phyloP scores from a whole-genome alignment of 192 early-diverging fungal species.

The Diversispora eburnea region DNA sequence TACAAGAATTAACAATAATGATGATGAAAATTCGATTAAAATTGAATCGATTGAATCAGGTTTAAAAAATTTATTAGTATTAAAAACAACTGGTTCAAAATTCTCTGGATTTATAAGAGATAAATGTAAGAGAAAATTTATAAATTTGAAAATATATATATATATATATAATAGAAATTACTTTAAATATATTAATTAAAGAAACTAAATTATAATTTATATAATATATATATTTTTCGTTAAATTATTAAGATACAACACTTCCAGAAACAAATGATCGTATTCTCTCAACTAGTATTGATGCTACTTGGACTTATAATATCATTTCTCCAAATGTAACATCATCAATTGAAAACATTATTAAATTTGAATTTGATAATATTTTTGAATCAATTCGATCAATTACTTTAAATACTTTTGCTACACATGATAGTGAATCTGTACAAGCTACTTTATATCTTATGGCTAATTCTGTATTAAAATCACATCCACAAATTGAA shows the following conservation, averaged over 20 bases:
- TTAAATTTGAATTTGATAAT: conserved; percentile 47
- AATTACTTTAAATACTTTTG: conserved; percentile 72
- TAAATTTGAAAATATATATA: no score
- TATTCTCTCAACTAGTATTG: conserved; percentile 71
- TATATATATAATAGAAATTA: no score
- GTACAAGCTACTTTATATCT: conserved; percentile 79
- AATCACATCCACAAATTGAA: conserved; percentile 52
- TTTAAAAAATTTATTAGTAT: conserved; percentile 66
- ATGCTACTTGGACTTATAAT: conserved; percentile 62
- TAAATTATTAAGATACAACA: conserved; percentile 48
- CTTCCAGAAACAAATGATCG: conserved; percentile 71
- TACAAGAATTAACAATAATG: conserved; percentile 38
- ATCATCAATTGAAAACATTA: conserved; percentile 10
- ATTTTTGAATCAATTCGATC: conserved; percentile 57
- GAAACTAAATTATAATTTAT: no score
- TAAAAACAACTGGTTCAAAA: conserved; percentile 81
- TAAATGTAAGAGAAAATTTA: conserved; percentile 37
- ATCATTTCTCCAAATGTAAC: conserved; percentile 17
- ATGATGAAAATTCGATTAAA: conserved; percentile 26
- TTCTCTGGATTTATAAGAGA: conserved; percentile 72
- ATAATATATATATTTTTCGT: conserved; percentile 15
- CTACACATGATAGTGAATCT: conserved; percentile 71
- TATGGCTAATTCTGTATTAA: conserved; percentile 65
- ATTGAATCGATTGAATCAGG: conserved; percentile 69
- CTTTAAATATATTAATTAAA: no score